Evolutionary conservation across 1,139 yeast species (phyloP).

Genomic region (Kodamaea sp.): DNA sequence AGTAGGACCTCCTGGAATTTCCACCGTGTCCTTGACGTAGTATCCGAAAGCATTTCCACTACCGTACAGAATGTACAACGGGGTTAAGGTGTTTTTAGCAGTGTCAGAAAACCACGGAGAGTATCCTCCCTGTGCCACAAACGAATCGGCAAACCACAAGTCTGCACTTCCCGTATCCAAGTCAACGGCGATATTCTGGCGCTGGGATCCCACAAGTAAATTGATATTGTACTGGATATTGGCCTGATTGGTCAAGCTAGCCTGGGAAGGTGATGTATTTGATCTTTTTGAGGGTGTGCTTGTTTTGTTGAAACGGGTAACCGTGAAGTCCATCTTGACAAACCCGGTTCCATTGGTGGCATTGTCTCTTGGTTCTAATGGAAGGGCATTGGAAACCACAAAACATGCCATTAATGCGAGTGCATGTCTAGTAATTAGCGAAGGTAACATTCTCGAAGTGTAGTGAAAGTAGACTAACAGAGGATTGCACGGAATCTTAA

Average conservation of each 20-base stretch:
- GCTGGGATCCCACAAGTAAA: slow-evolving; percentile 10
- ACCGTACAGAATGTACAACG: slow-evolving; percentile 31
- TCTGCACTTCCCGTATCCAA: slow-evolving; percentile 25
- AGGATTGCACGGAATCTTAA: no score
- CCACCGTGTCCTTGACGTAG: slow-evolving; percentile 58
- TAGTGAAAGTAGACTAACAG: no score
- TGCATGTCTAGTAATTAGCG: no score
- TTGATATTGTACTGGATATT: slow-evolving; percentile 5
- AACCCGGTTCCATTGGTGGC: no score
- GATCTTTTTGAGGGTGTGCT: no score
- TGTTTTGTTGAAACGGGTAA: no score
- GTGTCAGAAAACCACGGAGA: slow-evolving; percentile 37
- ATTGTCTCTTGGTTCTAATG: no score
- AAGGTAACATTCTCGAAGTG: no score
- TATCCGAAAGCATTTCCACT: slow-evolving; percentile 34
- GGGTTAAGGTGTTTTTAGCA: slow-evolving; percentile 46
- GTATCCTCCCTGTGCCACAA: slow-evolving; percentile 3
- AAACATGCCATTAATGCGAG: no score
- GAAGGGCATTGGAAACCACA: no score
- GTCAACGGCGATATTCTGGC: slow-evolving; percentile 9
- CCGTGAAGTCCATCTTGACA: no score
- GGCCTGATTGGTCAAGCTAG: slow-evolving; percentile 3
- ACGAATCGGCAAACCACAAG: slow-evolving; percentile 15
- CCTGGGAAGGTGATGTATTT: no score
- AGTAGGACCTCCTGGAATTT: slow-evolving; percentile 29